A percentile compares a stretch with the other conserved stretches of the same genome.
phyloP scores from a whole-genome alignment of 208 protist genomes.

The Leishmania amazonensis region DNA sequence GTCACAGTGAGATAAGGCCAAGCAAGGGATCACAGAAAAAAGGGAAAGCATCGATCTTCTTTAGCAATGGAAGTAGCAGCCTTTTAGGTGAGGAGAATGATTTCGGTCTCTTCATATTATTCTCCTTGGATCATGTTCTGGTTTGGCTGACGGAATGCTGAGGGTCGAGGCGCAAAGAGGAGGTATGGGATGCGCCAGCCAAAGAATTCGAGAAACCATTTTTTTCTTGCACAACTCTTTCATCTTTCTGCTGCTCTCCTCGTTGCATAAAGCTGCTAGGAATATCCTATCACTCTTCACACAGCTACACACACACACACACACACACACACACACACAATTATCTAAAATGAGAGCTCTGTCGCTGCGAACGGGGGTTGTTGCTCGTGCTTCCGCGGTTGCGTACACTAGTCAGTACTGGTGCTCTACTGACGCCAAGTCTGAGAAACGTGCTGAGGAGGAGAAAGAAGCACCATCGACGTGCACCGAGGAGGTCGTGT shows the following conservation, averaged over 20 bases:
- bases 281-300: neutral
- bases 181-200: neutral
- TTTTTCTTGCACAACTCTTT: conserved; percentile 4
- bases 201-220: neutral
- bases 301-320: neutral
- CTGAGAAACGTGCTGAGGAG: conserved; percentile 27
- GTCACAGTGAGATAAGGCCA: neutral
- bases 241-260: neutral
- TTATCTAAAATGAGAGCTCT: conserved; percentile 27
- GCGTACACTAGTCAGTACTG: conserved; percentile 26
- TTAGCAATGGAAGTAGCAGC: neutral
- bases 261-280: neutral
- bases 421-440: conserved; percentile 42
- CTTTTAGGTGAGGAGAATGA: too few relatives aligned
- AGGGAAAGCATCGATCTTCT: neutral
- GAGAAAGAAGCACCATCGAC: conserved; percentile 23
- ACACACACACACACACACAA: neutral
- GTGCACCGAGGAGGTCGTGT: conserved; percentile 33
- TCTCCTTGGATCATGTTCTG: neutral
- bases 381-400: conserved; percentile 18
- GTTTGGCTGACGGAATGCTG: neutral
- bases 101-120: neutral
- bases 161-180: neutral
- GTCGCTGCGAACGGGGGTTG: conserved; percentile 16
- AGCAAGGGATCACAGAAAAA: neutral